Base-by-base conservation (phyloP, 2,329 filamentous ascomycete species). In the Chalaropsis ovoidea region DNA sequence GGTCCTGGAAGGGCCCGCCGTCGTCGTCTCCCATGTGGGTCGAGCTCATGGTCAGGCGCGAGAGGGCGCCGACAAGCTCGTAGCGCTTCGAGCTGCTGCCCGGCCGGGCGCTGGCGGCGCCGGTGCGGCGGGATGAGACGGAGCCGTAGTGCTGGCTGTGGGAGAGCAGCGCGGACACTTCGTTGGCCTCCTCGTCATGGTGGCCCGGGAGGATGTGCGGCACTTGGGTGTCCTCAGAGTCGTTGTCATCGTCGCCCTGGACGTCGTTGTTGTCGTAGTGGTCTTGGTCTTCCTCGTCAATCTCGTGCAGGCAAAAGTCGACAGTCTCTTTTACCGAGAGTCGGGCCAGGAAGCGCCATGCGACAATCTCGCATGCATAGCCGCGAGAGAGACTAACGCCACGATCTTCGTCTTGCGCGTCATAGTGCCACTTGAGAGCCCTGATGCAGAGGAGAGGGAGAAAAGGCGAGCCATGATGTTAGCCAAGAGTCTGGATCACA, bases 301-400 rank as follows among this genome's bases (percentile, higher is more conserved):
- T 82, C 73, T 92, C 88, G 69, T 86, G 86, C 42, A 91, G 81
- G 65, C 89, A 87, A 70, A 81, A 89, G 65, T 90, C 84, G 31
- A 93, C 86, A 8, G 85, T 85, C 70, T 92, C 88, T 27, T 84
- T 78, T 72, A 90, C 87, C 1, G 86, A 86, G 41, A 91, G 77
- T 65, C 84, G 84, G 17, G 84, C 84, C 43, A 92, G 77, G 70
- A 90, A 90, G 47, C 88, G 82, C 86, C 88, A 91, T 45, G 89
- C 89, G 15, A 90, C 87, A 68, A 90, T 88, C 76, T 93, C 89
- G 72, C 88, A 92, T 35, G 87, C 88, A 71, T 84, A 83, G 22
- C 86, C 87, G 64, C 88, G 81, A 15, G 87, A 82, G 66, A 87
- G 82, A 66, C 85, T 83, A 41, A 92, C 76, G 3, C 85, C 84